Evolutionary conservation across 768 basidiomycete species (phyloP), one percentile per base, ranked within the genome.

Genomic region (Chalciporus chontae): DNA sequence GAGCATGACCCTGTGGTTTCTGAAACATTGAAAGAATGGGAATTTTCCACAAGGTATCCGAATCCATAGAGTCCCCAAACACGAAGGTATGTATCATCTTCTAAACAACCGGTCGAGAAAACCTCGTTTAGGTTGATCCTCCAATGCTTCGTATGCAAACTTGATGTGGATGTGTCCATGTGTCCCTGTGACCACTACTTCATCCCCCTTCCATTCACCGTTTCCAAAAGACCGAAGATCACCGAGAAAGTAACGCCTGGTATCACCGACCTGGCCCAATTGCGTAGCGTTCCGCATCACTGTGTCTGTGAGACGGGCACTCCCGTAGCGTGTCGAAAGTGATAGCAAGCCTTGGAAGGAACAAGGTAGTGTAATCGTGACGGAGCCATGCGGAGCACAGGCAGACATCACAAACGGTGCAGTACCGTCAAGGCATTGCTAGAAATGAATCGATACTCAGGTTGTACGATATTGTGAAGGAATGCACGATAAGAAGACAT

Each of bases 201-300:
- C 47, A 19, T 61, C 55, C 0, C 65, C 67, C 3, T 36, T 32
- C 67, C 67, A 67, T 3, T 31, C 47, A 5, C 19, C 51, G 5
- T 54, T 56, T 4, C 52, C 51, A 6, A 69, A n/a, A 14, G 17
- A 10, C 3, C 19, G 3, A 13, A 67, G 57, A 42, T 67, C 51
- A 1, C 67, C 65, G 18, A 66, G 21, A 50, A 66, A 69, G 43
- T 53, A 66, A 32, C 57, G 50, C 29, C 48, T 55, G 6, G 39
- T 29, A 14, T n/a, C 8, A 3, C 42, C 55, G 1, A 60, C 5
- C 17, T 67, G 65, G 31, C 65, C 55, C 41, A 66, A 48, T 40
- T 56, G 61, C 0, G 57, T 66, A 15, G 43, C 47, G 5, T 56
- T 54, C 41, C 36, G 36, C 3, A 59, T 13, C 2, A 69, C n/a